phyloP scores from a whole-genome alignment of 768 basidiomycete species.

The Pulveroboletus sp. region DNA sequence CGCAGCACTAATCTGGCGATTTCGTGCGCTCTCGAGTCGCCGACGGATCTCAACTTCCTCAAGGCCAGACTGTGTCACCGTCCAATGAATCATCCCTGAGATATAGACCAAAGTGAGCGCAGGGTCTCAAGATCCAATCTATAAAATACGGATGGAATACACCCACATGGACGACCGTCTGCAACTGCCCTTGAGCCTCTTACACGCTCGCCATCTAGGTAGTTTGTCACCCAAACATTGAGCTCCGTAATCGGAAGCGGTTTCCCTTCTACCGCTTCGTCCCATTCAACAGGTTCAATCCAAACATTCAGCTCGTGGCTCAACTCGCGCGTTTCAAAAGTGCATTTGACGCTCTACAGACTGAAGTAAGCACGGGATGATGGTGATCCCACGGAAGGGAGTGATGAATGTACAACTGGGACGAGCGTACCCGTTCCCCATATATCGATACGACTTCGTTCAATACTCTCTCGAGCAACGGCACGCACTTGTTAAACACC shows the following conservation, averaged over 20 bases:
- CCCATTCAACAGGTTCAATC: conserved; percentile 57
- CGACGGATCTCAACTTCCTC: conserved; percentile 33
- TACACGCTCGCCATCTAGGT: conserved; percentile 35
- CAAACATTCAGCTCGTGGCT: conserved; percentile 51
- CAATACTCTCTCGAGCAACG: conserved; percentile 62
- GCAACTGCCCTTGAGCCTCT: conserved; percentile 36
- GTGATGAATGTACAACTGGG: not conserved
- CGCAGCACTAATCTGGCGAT: conserved; percentile 43
- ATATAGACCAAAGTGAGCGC: not conserved
- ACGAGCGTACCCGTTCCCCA: conserved; percentile 54
- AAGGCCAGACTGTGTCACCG: conserved; percentile 39
- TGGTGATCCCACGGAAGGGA: not conserved
- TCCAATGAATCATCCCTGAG: conserved; percentile 62
- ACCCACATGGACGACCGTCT: conserved; percentile 18
- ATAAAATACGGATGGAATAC: not conserved
- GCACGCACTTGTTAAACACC: conserved; percentile 72
- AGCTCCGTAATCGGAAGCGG: conserved; percentile 53
- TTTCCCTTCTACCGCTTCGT: conserved; percentile 30
- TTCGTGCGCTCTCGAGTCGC: conserved; percentile 31
- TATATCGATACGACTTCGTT: conserved; percentile 55
- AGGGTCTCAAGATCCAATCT: not conserved
- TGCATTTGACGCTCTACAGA: conserved; percentile 50
- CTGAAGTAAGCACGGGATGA: not conserved
- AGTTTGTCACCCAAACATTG: conserved; percentile 44
- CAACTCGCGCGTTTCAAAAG: conserved; percentile 52